These are phyloP conservation scores for Geotrichum citri-aurantii DNA, from an alignment of 1,139 yeast species.

Conservation along the genomic window DNA sequence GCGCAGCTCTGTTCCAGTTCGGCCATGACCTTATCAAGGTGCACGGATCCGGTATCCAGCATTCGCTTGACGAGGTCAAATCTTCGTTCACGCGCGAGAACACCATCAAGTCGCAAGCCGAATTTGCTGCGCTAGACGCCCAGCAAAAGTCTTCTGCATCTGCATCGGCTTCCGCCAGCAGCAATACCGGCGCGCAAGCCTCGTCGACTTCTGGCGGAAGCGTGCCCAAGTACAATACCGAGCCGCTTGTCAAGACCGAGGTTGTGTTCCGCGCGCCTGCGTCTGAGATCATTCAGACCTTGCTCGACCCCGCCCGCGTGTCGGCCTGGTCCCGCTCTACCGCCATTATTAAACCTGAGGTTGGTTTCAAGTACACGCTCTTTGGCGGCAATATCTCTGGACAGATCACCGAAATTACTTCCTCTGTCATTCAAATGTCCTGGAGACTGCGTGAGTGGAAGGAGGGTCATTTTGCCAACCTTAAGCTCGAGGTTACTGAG, in stretches of 20 bases:
- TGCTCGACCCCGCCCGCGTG: slow-evolving; percentile 69
- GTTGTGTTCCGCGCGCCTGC: slow-evolving; percentile 84
- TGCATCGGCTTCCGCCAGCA: slow-evolving; percentile 21
- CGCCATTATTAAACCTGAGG: slow-evolving; percentile 56
- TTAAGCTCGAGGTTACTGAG: slow-evolving; percentile 62
- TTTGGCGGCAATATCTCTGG: slow-evolving; percentile 91
- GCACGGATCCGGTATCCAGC: slow-evolving; percentile 85
- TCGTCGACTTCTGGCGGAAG: slow-evolving; percentile 36
- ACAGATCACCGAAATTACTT: slow-evolving; percentile 48
- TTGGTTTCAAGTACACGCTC: slow-evolving; percentile 58
- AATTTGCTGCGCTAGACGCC: slow-evolving; percentile 18
- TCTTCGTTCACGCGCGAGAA: slow-evolving; percentile 50
- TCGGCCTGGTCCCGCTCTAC: slow-evolving; percentile 86
- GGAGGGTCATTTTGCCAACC: slow-evolving; percentile 65
- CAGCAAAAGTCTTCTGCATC: slow-evolving; percentile 16
- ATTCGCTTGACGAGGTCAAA: slow-evolving; percentile 60
- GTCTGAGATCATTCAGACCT: slow-evolving; percentile 70
- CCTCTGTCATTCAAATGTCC: slow-evolving; percentile 52
- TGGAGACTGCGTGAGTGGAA: slow-evolving; percentile 95
- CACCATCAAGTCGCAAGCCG: slow-evolving; percentile 16
- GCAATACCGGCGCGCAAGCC: slow-evolving; percentile 33
- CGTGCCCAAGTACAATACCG: slow-evolving; percentile 55
- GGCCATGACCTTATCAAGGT: slow-evolving; percentile 69
- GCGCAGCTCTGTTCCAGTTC: slow-evolving; percentile 54
- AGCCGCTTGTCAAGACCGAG: slow-evolving; percentile 62